Conservation (phyloP, 2,329 filamentous ascomycete genomes). For the Phyllachora maydis region DNA sequence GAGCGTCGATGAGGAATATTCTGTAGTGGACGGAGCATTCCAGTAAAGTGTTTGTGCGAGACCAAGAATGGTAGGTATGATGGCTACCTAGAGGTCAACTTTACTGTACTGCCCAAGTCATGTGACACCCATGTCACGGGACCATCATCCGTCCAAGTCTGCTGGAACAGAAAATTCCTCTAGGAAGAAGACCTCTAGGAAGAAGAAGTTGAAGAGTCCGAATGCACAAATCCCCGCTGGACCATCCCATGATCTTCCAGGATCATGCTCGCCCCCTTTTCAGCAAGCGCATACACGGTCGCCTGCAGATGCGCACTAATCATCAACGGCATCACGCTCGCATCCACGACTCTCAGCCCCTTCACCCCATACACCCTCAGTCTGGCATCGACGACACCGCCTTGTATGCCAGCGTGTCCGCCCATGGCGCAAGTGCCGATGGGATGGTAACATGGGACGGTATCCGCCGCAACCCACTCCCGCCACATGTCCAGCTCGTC, state of each 20-base stretch:
- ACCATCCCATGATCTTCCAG: conserved; percentile 5
- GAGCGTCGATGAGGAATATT: too few species aligned
- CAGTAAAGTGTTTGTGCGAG: too few species aligned
- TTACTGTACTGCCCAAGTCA: too few species aligned
- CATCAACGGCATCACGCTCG: conserved; percentile 23
- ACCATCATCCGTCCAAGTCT: too few species aligned
- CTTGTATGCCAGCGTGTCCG: conserved; percentile 11
- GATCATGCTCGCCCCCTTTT: conserved; percentile 16
- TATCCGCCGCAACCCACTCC: conserved; percentile 5
- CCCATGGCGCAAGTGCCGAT: conserved; percentile 22
- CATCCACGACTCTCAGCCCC: conserved; percentile 22
- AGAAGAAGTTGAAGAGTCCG: too few species aligned
- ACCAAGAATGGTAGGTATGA: too few species aligned
- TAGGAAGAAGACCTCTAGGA: too few species aligned
- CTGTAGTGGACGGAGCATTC: too few species aligned
- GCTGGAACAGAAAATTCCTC: too few species aligned
- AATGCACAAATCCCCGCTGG: too few species aligned
- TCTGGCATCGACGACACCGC: conserved; percentile 19
- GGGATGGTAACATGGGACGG: conserved; percentile 14
- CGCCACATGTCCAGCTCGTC: conserved; percentile 4
- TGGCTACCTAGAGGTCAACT: too few species aligned
- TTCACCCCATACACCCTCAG: conserved; percentile 24
- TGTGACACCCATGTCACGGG: too few species aligned
- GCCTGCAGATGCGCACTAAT: conserved; percentile 24
- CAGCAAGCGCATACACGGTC: conserved; percentile 27